phyloP scores from a whole-genome alignment of 768 basidiomycete species.

The Imleria badia region DNA sequence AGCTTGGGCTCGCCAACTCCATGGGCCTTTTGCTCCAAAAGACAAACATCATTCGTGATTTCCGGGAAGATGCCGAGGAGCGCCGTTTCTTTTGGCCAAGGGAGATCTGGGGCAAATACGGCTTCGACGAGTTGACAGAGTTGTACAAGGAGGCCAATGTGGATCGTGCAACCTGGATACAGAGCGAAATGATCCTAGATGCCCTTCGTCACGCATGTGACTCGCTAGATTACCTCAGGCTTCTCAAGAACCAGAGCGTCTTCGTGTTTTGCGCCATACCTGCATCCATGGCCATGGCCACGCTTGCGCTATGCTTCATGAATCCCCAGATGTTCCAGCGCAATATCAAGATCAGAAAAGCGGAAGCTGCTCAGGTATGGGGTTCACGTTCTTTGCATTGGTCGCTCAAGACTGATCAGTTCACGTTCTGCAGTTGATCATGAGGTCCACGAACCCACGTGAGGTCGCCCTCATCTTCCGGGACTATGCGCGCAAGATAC shows the following conservation, averaged over 20 bases:
- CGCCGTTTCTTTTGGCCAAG: constrained; percentile 91
- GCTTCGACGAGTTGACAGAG: constrained; percentile 71
- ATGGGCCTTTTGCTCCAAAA: constrained; percentile 98
- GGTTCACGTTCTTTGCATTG: background rate
- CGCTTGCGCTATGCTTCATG: constrained; percentile 90
- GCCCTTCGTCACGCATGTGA: constrained; percentile 83
- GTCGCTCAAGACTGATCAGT: background rate
- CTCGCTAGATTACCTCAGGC: constrained; percentile 82
- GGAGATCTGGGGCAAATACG: constrained; percentile 85
- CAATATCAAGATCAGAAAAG: constrained; percentile 95
- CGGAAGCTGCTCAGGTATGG: constrained; percentile 78
- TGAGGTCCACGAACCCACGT: constrained; percentile 87
- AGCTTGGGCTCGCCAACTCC: constrained; percentile 87
- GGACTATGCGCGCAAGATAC: constrained; percentile 77
- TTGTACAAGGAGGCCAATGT: constrained; percentile 57
- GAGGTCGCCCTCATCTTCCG: constrained; percentile 91
- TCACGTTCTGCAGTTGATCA: constrained; percentile 65
- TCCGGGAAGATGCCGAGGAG: constrained; percentile 85
- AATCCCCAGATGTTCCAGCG: constrained; percentile 81
- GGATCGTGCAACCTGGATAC: constrained; percentile 72
- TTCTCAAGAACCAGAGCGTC: constrained; percentile 87
- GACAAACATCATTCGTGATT: constrained; percentile 97
- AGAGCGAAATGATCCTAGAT: constrained; percentile 88
- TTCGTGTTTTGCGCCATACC: constrained; percentile 98
- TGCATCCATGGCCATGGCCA: constrained; percentile 93